These are phyloP conservation scores for Lentinula novae-zelandiae DNA, from an alignment of 1,284 basidiomycete genomes.

Conservation along the genomic window DNA sequence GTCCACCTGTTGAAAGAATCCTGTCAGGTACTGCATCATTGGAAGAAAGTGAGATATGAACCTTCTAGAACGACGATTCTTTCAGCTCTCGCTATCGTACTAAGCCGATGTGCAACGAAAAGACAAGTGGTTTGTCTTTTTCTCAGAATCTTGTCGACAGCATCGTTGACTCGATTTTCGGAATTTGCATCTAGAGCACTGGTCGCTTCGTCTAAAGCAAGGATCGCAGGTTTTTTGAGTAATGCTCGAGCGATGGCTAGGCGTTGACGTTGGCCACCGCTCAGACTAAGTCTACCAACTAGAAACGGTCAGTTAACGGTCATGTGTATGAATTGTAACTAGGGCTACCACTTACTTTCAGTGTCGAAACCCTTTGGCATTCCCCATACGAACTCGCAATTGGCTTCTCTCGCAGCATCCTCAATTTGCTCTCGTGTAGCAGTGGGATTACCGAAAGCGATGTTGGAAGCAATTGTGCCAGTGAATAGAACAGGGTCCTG, in stretches of 20 bases:
- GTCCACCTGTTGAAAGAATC: constrained; percentile 50
- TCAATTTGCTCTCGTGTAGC: constrained; percentile 84
- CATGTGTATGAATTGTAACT: neutral
- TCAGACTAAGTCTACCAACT: constrained; percentile 75
- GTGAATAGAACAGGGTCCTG: constrained; percentile 78
- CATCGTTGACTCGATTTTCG: constrained; percentile 89
- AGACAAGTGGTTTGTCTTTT: constrained; percentile 81
- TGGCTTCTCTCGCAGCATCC: constrained; percentile 83
- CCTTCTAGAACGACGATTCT: constrained; percentile 85
- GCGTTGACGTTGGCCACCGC: constrained; percentile 73
- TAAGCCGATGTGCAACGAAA: constrained; percentile 85
- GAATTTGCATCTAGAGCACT: constrained; percentile 86
- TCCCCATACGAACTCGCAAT: constrained; percentile 94
- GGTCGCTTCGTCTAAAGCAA: constrained; percentile 82
- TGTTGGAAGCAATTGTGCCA: constrained; percentile 91
- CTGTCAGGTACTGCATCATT: neutral
- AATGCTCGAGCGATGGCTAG: constrained; percentile 80
- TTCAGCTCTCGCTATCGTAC: constrained; percentile 82
- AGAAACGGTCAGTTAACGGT: neutral
- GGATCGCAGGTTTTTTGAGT: constrained; percentile 79
- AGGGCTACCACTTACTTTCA: constrained; percentile 26
- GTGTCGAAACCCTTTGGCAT: constrained; percentile 71
- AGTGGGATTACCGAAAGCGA: constrained; percentile 79
- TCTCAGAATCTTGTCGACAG: constrained; percentile 83
- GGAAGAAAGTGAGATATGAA: constrained; percentile 22